Evolutionary conservation across 2,329 filamentous ascomycete species (phyloP).

Genomic region (Neonectria hederae): DNA sequence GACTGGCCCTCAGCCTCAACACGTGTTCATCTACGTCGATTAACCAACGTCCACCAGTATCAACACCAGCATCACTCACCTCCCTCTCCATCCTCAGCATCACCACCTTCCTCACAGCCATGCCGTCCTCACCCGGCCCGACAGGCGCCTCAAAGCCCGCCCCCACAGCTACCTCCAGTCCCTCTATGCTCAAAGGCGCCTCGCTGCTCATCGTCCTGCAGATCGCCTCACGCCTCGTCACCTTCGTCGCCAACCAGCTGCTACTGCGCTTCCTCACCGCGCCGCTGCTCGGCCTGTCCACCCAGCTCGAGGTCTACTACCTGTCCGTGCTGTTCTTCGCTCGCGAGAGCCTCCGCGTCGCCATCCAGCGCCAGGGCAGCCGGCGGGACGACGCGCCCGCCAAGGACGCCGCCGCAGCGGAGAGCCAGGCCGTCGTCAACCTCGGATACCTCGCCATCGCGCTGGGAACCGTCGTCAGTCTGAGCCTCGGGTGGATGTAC

Average conservation of each 20-base stretch:
- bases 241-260: conserved; percentile 91
- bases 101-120: background rate
- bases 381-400: conserved; percentile 15
- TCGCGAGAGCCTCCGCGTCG: conserved; percentile 89
- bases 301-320: conserved; percentile 92
- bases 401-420: conserved; percentile 39
- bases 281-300: conserved; percentile 81
- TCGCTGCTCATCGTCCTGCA: conserved; percentile 90
- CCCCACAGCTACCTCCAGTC: conserved; percentile 1
- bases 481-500: conserved; percentile 74
- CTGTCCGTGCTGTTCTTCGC: conserved; percentile 95
- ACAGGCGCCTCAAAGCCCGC: background rate
- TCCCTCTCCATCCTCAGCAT: background rate
- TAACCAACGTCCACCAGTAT: background rate
- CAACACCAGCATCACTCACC: background rate
- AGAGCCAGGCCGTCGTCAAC: conserved; percentile 84
- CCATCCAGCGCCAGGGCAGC: conserved; percentile 78
- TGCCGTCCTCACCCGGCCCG: background rate
- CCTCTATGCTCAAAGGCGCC: conserved; percentile 71
- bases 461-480: conserved; percentile 72
- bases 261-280: conserved; percentile 90
- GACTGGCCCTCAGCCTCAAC: background rate
- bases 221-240: conserved; percentile 84
- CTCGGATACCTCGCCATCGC: conserved; percentile 81
- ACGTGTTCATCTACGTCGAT: background rate